These are phyloP conservation scores for Diaporthe ilicicola DNA, from an alignment of 2,329 filamentous ascomycete genomes.

Conservation along the genomic window DNA sequence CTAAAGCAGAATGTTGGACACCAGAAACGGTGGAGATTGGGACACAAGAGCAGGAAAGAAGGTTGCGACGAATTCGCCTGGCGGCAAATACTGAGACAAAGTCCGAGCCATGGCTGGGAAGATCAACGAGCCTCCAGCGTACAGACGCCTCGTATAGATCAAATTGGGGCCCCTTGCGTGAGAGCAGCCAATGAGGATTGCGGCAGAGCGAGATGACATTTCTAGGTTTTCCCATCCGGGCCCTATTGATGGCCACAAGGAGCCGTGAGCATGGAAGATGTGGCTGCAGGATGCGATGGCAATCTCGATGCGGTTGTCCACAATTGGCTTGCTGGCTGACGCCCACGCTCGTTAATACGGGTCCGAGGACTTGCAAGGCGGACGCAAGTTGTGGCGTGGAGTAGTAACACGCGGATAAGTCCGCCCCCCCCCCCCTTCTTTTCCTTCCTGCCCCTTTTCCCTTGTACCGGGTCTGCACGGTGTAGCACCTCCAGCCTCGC, in stretches of 20 bases:
- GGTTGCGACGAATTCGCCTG: constrained; percentile 1
- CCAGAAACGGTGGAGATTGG: not conserved
- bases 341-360: not conserved
- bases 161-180: constrained; percentile 17
- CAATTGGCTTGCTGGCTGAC: constrained; percentile 7
- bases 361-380: no score
- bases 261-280: constrained; percentile 10
- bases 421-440: not conserved
- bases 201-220: constrained; percentile 32
- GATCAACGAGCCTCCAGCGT: constrained; percentile 31
- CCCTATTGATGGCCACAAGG: constrained; percentile 20
- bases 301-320: constrained; percentile 9
- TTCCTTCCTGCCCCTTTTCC: not conserved
- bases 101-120: constrained; percentile 32
- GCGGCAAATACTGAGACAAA: constrained; percentile 28
- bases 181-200: constrained; percentile 24
- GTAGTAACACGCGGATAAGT: constrained; percentile 6
- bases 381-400: not conserved
- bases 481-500: constrained; percentile 16
- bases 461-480: not conserved
- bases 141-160: constrained; percentile 34
- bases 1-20: not conserved
- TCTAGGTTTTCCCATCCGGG: constrained; percentile 27
- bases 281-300: constrained; percentile 15
- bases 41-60: not conserved